Conservation (phyloP, 2,329 filamentous ascomycete genomes). For the Lomentospora prolificans region DNA sequence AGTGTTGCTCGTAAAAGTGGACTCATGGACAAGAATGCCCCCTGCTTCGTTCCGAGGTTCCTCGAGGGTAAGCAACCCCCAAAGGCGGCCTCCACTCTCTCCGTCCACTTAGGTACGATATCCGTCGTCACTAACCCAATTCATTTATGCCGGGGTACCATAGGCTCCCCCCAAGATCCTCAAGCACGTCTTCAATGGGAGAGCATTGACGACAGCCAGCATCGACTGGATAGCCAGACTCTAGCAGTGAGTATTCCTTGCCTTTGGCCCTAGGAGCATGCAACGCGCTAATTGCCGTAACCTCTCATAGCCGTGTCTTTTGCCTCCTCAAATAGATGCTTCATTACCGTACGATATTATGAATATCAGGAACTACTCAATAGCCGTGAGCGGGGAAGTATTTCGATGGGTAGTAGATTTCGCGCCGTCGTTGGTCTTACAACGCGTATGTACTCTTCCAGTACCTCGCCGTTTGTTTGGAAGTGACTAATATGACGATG, state of each 20-base stretch:
- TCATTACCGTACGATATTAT: constrained; percentile 79
- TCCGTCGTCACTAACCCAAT: background rate
- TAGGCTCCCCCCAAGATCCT: constrained; percentile 63
- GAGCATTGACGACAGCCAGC: constrained; percentile 70
- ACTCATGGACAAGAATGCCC: constrained; percentile 67
- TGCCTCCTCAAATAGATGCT: constrained; percentile 61
- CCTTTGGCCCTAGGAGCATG: background rate
- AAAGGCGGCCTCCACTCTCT: too few relatives aligned
- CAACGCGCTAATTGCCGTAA: background rate
- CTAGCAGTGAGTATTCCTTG: constrained; percentile 46
- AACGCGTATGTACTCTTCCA: constrained; percentile 38
- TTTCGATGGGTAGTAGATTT: constrained; percentile 96
- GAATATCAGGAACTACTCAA: constrained; percentile 73
- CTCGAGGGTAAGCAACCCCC: constrained; percentile 44
- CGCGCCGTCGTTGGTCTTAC: constrained; percentile 68
- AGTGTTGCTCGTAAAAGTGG: constrained; percentile 88
- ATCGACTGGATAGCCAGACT: constrained; percentile 66
- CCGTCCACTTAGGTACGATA: too few relatives aligned
- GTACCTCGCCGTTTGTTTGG: background rate
- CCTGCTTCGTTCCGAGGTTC: constrained; percentile 91
- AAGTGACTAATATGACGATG: background rate
- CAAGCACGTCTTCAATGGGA: constrained; percentile 76
- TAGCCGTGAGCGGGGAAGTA: constrained; percentile 86
- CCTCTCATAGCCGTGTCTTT: constrained; percentile 53
- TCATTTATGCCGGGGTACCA: background rate